phyloP scores from a whole-genome alignment of 345 rosid species.

The Anacardium occidentale region DNA sequence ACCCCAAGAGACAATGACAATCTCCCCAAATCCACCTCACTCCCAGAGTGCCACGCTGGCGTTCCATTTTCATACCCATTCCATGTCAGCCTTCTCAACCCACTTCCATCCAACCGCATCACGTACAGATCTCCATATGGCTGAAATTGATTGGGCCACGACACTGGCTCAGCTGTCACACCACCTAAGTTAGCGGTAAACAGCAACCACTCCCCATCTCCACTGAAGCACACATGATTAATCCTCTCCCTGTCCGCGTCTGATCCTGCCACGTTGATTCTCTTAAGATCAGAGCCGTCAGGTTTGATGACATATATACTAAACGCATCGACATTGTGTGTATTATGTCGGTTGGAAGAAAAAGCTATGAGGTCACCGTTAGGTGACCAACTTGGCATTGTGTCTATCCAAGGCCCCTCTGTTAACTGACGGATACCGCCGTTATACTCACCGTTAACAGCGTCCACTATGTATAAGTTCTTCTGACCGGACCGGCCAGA shows the following conservation, averaged over 20 bases:
- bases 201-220: conserved; percentile 68
- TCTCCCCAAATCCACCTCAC: conserved; percentile 30
- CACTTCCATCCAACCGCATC: conserved; percentile 60
- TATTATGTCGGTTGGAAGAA: conserved; percentile 78
- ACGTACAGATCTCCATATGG: conserved; percentile 77
- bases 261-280: conserved; percentile 57
- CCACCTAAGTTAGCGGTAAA: conserved; percentile 64
- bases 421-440: conserved; percentile 58
- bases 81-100: conserved; percentile 79
- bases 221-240: conserved; percentile 73
- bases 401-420: conserved; percentile 76
- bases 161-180: conserved; percentile 73
- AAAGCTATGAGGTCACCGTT: conserved; percentile 84
- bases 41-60: conserved; percentile 59
- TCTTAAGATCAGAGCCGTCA: conserved; percentile 61
- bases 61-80: conserved; percentile 81
- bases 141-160: conserved; percentile 79
- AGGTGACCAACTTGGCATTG: conserved; percentile 91
- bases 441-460: conserved; percentile 57
- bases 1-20: conserved; percentile 31
- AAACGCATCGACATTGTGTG: conserved; percentile 32
- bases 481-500: conserved; percentile 78
- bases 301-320: conserved; percentile 66
- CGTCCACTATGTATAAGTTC: conserved; percentile 61
- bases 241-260: conserved; percentile 72